Evolutionary conservation across 1,284 basidiomycete genomes (phyloP).

Genomic region (Fomitiporia mediterranea): DNA sequence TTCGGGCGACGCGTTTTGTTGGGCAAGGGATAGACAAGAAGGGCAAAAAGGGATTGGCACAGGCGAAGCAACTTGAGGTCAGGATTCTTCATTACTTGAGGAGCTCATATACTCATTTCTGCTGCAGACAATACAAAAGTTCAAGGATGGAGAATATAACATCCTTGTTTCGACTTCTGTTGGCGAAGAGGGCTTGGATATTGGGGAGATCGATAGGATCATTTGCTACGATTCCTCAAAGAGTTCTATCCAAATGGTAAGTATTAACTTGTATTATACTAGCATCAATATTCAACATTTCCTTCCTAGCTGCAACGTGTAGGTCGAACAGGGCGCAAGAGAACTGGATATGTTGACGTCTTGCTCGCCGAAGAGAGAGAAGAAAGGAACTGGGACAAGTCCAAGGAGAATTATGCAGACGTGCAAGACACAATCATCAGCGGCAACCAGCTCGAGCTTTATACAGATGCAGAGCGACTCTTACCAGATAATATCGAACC

Average conservation of each 20-base stretch:
- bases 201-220: constrained; percentile 97
- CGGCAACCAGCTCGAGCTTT: constrained; percentile 86
- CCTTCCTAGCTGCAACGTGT: constrained; percentile 82
- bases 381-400: constrained; percentile 88
- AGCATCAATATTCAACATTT: constrained; percentile 4
- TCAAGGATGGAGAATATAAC: constrained; percentile 87
- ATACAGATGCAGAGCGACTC: constrained; percentile 85
- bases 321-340: constrained; percentile 93
- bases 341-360: constrained; percentile 86
- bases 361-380: constrained; percentile 91
- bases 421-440: constrained; percentile 88
- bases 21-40: constrained; percentile 87
- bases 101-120: constrained; percentile 14
- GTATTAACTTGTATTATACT: constrained; percentile 24
- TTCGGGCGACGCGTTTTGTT: constrained; percentile 82
- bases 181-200: constrained; percentile 99
- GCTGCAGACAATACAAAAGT: constrained; percentile 71
- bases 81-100: constrained; percentile 19
- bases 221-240: constrained; percentile 97
- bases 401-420: constrained; percentile 82
- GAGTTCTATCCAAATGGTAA: constrained; percentile 92
- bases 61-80: constrained; percentile 89
- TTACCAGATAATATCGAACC: constrained; percentile 79
- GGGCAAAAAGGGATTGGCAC: constrained; percentile 83
- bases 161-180: constrained; percentile 96